phyloP scores from a whole-genome alignment of 1,284 basidiomycete species.

The Gymnopus androsaceus region DNA sequence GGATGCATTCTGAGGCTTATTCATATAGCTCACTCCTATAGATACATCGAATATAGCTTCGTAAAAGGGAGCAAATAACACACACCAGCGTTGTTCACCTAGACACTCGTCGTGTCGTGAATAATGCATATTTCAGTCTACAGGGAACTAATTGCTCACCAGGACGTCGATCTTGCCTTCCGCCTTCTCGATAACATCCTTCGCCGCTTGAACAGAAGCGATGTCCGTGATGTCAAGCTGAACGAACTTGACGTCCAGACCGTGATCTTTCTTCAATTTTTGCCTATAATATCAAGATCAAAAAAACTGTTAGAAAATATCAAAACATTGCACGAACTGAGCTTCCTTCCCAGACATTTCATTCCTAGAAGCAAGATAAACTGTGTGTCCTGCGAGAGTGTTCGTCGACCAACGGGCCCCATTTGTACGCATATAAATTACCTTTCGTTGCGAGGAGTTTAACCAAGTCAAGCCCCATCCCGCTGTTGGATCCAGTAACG shows the following conservation, averaged over 20 bases:
- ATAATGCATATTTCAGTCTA: neutral
- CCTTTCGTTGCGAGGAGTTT: too few relatives aligned
- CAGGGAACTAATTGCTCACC: slow-evolving; percentile 42
- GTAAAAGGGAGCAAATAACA: too few relatives aligned
- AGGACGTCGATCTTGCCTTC: slow-evolving; percentile 48
- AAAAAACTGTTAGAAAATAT: neutral
- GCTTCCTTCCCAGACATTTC: slow-evolving; percentile 22
- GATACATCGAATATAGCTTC: neutral
- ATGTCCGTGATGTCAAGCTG: slow-evolving; percentile 38
- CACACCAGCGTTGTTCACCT: too few relatives aligned
- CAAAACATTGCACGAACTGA: slow-evolving; percentile 8
- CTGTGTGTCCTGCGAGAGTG: too few relatives aligned
- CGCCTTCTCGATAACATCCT: slow-evolving; percentile 36
- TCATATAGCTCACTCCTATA: slow-evolving; percentile 34
- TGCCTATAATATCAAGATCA: slow-evolving; percentile 14
- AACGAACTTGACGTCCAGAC: slow-evolving; percentile 33
- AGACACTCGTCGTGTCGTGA: neutral
- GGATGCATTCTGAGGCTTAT: slow-evolving; percentile 35
- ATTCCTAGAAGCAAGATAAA: slow-evolving; percentile 24
- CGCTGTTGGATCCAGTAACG: too few relatives aligned
- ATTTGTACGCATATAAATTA: neutral
- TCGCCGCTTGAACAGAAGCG: slow-evolving; percentile 36
- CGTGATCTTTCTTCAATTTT: slow-evolving; percentile 28
- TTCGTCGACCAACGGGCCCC: neutral
- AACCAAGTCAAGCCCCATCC: too few relatives aligned